Conservation (phyloP, 1,139 yeast species). For the Hyphopichia wangnamkhiaoensis region DNA sequence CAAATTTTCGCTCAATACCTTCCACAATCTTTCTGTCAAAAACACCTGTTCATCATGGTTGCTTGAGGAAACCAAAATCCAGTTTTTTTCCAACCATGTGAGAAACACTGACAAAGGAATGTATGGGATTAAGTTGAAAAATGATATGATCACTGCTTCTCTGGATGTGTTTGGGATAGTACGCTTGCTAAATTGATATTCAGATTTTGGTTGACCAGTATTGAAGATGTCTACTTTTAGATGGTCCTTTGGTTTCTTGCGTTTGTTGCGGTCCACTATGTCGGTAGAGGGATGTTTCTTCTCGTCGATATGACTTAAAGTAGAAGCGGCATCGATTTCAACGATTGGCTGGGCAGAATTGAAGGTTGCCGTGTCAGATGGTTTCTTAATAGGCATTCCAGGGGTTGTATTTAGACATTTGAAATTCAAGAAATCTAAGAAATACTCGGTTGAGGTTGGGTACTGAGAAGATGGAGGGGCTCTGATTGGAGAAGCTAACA, state of each 20-base stretch:
- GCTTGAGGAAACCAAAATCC: constrained; percentile 41
- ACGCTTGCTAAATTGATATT: constrained; percentile 26
- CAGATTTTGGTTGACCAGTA: constrained; percentile 13
- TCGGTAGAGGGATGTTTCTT: constrained; percentile 21
- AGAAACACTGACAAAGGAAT: constrained; percentile 45
- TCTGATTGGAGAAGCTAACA: constrained; percentile 44
- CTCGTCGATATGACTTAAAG: constrained; percentile 31
- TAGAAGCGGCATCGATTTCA: constrained; percentile 39
- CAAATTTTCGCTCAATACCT: constrained; percentile 45
- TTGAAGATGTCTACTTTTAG: constrained; percentile 23
- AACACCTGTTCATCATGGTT: constrained; percentile 34
- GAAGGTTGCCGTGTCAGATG: constrained; percentile 18
- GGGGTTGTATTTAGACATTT: constrained; percentile 34
- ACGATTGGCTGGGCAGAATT: constrained; percentile 42
- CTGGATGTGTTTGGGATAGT: constrained; percentile 45
- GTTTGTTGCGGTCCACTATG: constrained; percentile 32
- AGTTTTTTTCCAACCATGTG: constrained; percentile 50
- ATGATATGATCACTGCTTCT: constrained; percentile 50
- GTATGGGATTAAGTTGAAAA: constrained; percentile 58
- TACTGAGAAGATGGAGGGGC: constrained; percentile 22
- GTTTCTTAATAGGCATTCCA: constrained; percentile 25
- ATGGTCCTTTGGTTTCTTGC: constrained; percentile 33
- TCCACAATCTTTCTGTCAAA: constrained; percentile 37
- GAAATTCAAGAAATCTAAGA: constrained; percentile 42
- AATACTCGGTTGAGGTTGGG: constrained; percentile 32